Conservation (phyloP, 148 eudicot genomes). For the Silene uniflora region DNA sequence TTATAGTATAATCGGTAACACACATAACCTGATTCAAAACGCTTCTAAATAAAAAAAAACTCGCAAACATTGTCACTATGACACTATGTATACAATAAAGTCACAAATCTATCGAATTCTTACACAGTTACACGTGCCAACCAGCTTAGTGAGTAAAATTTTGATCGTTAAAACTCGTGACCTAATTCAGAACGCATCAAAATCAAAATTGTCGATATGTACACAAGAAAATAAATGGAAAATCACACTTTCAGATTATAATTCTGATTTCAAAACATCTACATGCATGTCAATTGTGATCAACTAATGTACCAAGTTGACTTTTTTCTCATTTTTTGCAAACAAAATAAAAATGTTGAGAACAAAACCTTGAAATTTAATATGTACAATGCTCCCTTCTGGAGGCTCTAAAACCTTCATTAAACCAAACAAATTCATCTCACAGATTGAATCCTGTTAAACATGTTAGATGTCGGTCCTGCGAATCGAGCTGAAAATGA, state of each 20-base stretch:
- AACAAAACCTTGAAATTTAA: not conserved
- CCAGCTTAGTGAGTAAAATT: not conserved
- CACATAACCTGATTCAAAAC: not conserved
- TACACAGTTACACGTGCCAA: not conserved
- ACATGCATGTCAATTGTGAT: not conserved
- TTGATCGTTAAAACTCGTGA: not conserved
- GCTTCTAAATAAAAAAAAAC: not conserved
- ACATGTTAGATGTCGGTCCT: slow-evolving; percentile 36
- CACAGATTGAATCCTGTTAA: slow-evolving; percentile 22
- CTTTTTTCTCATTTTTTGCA: not conserved
- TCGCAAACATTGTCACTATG: not conserved
- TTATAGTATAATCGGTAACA: not conserved
- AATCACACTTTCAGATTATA: too few relatives aligned
- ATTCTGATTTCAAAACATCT: not conserved
- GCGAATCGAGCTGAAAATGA: slow-evolving; percentile 64
- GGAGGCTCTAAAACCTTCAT: too few relatives aligned
- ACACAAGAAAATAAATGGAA: too few relatives aligned
- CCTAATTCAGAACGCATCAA: not conserved
- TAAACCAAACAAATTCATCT: not conserved
- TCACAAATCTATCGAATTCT: not conserved
- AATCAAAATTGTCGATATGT: too few relatives aligned
- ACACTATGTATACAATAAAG: not conserved
- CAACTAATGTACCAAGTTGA: slow-evolving; percentile 1
- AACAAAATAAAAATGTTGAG: not conserved
- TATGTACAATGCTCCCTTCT: not conserved